Conservation (phyloP, 768 basidiomycete genomes). For the Tylopilus vinaceipallidus region DNA sequence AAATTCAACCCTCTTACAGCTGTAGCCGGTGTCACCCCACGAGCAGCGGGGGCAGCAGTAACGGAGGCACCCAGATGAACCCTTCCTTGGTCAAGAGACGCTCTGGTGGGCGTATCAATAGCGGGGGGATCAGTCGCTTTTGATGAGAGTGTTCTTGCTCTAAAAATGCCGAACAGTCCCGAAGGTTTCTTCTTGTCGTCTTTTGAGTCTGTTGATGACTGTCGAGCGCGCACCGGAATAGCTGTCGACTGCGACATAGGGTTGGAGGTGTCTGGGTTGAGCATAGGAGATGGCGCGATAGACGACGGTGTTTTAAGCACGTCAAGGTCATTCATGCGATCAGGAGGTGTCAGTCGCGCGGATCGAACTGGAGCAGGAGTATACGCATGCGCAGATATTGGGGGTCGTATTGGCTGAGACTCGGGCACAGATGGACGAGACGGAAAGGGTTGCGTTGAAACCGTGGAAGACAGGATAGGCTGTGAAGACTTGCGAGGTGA, state of each 20-base stretch:
- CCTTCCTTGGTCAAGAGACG: slow-evolving; percentile 22
- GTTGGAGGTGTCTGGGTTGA: slow-evolving; percentile 33
- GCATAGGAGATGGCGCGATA: slow-evolving; percentile 48
- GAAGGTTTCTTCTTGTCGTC: slow-evolving; percentile 33
- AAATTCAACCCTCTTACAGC: slow-evolving; percentile 17
- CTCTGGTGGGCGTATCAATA: slow-evolving; percentile 18
- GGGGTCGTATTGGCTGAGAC: slow-evolving; percentile 23
- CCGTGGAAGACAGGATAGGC: slow-evolving; percentile 21
- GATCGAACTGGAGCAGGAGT: slow-evolving; percentile 32
- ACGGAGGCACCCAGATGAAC: slow-evolving; percentile 6
- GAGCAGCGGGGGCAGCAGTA: slow-evolving; percentile 11
- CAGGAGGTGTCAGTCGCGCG: slow-evolving; percentile 21
- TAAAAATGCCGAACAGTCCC: slow-evolving; percentile 31
- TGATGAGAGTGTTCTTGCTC: slow-evolving; percentile 31
- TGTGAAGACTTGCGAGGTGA: slow-evolving; percentile 32
- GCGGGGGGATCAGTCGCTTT: slow-evolving; percentile 26
- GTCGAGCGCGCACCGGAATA: slow-evolving; percentile 23
- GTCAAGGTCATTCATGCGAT: slow-evolving; percentile 45
- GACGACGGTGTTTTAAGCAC: slow-evolving; percentile 66
- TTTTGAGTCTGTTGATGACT: slow-evolving; percentile 31
- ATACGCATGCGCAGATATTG: slow-evolving; percentile 30
- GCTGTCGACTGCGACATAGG: slow-evolving; percentile 6
- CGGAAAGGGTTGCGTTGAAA: slow-evolving; percentile 32
- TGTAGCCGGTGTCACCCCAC: slow-evolving; percentile 12
- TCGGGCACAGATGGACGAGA: slow-evolving; percentile 21